Conservation (phyloP, 192 early-diverging fungal genomes). For the Geranomyces variabilis region DNA sequence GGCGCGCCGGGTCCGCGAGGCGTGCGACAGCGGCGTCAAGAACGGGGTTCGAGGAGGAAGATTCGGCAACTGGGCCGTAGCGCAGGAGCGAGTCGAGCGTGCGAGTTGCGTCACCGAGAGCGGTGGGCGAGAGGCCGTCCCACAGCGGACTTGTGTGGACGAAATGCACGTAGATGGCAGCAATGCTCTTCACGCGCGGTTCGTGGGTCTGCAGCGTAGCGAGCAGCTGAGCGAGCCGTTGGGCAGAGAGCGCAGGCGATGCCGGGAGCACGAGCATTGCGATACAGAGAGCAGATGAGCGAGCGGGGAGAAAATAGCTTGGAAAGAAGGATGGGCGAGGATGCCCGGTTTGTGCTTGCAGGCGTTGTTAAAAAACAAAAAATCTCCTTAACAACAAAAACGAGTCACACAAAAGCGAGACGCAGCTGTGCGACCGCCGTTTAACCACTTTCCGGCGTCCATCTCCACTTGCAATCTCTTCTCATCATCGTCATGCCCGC, state of each 20-base stretch:
- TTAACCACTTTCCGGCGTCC: too few relatives aligned
- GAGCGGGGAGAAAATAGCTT: too few relatives aligned
- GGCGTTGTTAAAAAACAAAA: too few relatives aligned
- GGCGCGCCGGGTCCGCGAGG: conserved; percentile 6
- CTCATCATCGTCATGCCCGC: too few relatives aligned
- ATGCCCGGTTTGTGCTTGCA: too few relatives aligned
- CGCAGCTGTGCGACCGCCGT: too few relatives aligned
- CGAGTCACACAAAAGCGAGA: too few relatives aligned
- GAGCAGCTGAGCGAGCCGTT: conserved; percentile 66
- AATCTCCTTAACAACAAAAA: too few relatives aligned
- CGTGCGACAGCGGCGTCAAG: conserved; percentile 44
- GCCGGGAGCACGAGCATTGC: conserved; percentile 87
- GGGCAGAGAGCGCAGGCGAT: conserved; percentile 75
- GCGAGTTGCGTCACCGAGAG: background rate
- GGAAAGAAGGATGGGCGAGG: too few relatives aligned
- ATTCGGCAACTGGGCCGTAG: conserved; percentile 43
- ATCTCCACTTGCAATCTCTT: too few relatives aligned
- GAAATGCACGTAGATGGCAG: conserved; percentile 78
- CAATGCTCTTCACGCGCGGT: conserved; percentile 56
- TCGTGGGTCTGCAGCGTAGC: conserved; percentile 60
- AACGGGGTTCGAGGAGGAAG: conserved; percentile 42
- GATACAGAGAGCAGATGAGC: background rate
- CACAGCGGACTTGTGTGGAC: conserved; percentile 55
- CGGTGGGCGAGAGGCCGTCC: conserved; percentile 25
- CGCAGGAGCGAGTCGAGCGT: conserved; percentile 40